Evolutionary conservation across 768 basidiomycete species (phyloP), one percentile per base, ranked within the genome.

Genomic region (Ramaria sp.): DNA sequence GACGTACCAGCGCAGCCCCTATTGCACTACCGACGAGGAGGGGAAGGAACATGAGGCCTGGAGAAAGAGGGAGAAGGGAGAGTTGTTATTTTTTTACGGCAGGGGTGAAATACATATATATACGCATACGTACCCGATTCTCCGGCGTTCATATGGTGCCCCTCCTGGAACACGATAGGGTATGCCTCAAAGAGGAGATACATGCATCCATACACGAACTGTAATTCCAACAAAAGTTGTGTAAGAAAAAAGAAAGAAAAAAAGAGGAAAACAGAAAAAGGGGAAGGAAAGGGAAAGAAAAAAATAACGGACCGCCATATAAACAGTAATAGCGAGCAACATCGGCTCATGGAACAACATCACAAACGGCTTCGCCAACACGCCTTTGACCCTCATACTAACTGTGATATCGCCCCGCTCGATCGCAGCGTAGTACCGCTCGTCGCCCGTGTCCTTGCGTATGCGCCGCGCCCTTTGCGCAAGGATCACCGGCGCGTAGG

Each of bases 401-500:
- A 47, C 39, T 8, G 53, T 16, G 1, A 53, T 37, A 30, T 56
- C 44, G n/a, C 50, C 32, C 9, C 28, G 50, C 60, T 65, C 53
- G 61, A 63, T 56, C 18, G 66, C 65, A 0, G 70, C 70, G 58
- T 65, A 69, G 57, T 63, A 71, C 38, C 61, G 50, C 12, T 59
- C 36, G 36, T 70, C 64, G 4, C 65, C 67, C 3, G 69, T 67
- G 44, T 70, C 71, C 63, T 73, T 76, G 22, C 79, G 72, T 0
- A 82, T 59, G 15, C 65, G 66, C 52, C 67, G 68, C 1, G 76
- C 78, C 50, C 73, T 76, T 48, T 68, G 64, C 2, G 69, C 66
- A 3, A 87, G 71, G 8, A 85, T 64, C 9, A 82, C 70, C 0
- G 85, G 83, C 0, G 76, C 78, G 59, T 80, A 86, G 9, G 85